Percentiles rank a stretch among this genome's conserved stretches.
phyloP scores from a whole-genome alignment of 2,329 filamentous ascomycete species.

The Aureobasidium subglaciale region DNA sequence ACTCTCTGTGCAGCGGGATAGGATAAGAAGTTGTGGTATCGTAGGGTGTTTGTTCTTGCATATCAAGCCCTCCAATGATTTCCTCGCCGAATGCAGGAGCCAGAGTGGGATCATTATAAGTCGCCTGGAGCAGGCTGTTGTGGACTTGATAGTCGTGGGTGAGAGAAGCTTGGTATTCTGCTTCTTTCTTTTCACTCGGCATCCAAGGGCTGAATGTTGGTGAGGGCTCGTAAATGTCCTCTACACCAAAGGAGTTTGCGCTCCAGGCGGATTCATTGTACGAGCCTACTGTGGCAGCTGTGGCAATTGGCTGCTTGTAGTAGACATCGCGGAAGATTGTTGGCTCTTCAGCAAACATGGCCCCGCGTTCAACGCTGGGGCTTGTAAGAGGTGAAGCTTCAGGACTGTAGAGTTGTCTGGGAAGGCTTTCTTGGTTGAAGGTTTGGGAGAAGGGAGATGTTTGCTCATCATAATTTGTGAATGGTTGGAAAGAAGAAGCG shows the following conservation, averaged over 20 bases:
- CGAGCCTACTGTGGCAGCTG: background rate
- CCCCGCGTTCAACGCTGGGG: conserved; percentile 9
- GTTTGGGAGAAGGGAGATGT: background rate
- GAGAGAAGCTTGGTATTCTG: background rate
- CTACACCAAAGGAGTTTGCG: conserved; percentile 7
- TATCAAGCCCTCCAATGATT: background rate
- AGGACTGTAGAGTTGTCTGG: conserved; percentile 6
- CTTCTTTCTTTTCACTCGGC: conserved; percentile 14
- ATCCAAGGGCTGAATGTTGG: conserved; percentile 14
- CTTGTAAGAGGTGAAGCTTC: conserved; percentile 11
- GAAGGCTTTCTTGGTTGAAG: background rate
- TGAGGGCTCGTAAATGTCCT: conserved; percentile 5
- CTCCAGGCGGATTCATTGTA: conserved; percentile 2
- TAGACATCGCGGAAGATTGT: background rate
- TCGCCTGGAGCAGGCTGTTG: conserved; percentile 12
- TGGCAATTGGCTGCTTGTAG: background rate
- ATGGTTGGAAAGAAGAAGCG: background rate
- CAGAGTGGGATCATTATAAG: conserved; percentile 24
- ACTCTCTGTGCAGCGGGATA: background rate
- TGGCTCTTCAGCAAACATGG: background rate
- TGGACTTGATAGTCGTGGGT: background rate
- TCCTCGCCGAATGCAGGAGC: conserved; percentile 15
- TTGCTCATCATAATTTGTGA: background rate
- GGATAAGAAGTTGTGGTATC: conserved; percentile 12
- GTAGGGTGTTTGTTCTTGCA: background rate